Conservation (phyloP, 208 protist genomes). For the Leptomonas seymouri region DNA sequence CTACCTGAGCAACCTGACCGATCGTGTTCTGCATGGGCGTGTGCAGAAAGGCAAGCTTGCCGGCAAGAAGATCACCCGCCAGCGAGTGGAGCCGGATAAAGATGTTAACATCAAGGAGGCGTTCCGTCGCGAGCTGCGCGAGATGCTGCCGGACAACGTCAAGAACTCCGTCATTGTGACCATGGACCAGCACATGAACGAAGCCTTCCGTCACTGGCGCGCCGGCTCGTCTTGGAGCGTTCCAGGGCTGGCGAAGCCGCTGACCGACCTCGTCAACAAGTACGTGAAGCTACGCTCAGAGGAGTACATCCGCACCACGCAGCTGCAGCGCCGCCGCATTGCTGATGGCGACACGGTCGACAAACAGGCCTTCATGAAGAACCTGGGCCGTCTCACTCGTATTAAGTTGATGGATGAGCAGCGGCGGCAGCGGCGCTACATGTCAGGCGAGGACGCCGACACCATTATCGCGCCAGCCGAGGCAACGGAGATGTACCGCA, state of each 20-base stretch:
- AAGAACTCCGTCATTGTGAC: conserved; percentile 96
- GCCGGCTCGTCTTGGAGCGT: conserved; percentile 99
- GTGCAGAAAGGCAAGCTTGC: conserved; percentile 94
- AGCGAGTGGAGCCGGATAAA: conserved; percentile 99
- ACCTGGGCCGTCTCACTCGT: conserved; percentile 99
- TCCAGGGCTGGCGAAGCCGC: conserved; percentile 97
- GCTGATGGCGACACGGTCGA: conserved; percentile 99
- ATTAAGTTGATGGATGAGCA: conserved; percentile 99
- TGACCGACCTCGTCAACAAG: conserved; percentile 99
- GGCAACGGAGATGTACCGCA: conserved; percentile 99
- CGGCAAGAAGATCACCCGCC: conserved; percentile 99
- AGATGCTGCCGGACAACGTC: conserved; percentile 99
- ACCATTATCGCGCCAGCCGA: conserved; percentile 95
- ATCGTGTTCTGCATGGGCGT: conserved; percentile 99
- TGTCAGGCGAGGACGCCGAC: conserved; percentile 97
- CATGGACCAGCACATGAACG: conserved; percentile 99
- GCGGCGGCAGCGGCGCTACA: conserved; percentile 98
- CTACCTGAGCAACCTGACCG: conserved; percentile 99
- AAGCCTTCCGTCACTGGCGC: conserved; percentile 99
- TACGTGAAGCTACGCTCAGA: conserved; percentile 99
- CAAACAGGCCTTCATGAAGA: conserved; percentile 99
- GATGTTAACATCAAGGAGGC: conserved; percentile 99
- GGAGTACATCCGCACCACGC: conserved; percentile 99
- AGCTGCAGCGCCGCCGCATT: conserved; percentile 99
- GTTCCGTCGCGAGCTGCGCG: conserved; percentile 99